phyloP scores from a whole-genome alignment of 352 stramenopile species.

The Phytophthora crassamura region DNA sequence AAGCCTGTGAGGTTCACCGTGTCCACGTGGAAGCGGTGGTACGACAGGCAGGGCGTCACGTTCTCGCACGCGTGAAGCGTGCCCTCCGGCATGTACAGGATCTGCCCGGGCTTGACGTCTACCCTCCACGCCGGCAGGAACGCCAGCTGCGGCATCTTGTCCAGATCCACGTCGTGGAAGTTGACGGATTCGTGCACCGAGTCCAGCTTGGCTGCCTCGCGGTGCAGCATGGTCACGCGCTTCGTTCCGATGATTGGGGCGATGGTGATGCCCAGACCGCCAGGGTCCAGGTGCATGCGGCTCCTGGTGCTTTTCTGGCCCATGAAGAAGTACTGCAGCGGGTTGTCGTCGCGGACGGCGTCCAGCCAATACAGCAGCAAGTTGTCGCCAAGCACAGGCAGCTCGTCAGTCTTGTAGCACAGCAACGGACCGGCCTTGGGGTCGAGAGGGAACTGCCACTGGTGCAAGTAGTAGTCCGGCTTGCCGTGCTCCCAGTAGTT shows the following conservation, averaged over 20 bases:
- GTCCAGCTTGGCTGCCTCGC: constrained; percentile 81
- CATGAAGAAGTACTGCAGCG: constrained; percentile 97
- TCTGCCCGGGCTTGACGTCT: constrained; percentile 92
- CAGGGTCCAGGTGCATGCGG: constrained; percentile 91
- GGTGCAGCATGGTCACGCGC: constrained; percentile 78
- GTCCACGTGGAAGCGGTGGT: constrained; percentile 95
- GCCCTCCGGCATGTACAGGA: constrained; percentile 93
- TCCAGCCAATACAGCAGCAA: constrained; percentile 93
- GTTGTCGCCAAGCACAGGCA: constrained; percentile 92
- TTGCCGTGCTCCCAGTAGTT: constrained; percentile 85
- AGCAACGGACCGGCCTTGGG: constrained; percentile 77
- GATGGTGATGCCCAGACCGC: constrained; percentile 94
- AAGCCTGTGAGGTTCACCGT: constrained; percentile 92
- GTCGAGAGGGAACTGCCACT: constrained; percentile 95
- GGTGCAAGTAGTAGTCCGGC: constrained; percentile 92
- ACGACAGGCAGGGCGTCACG: constrained; percentile 94
- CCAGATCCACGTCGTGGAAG: constrained; percentile 84
- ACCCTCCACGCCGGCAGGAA: constrained; percentile 90
- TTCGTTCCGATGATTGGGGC: constrained; percentile 91
- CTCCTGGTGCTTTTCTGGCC: constrained; percentile 88
- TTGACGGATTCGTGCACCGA: constrained; percentile 84
- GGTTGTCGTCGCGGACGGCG: constrained; percentile 86
- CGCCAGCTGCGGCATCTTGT: constrained; percentile 88
- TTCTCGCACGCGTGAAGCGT: constrained; percentile 94
- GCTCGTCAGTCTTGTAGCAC: constrained; percentile 87